Evolutionary conservation across 2,329 filamentous ascomycete genomes (phyloP).

Genomic region (Paracamarosporium sp.): DNA sequence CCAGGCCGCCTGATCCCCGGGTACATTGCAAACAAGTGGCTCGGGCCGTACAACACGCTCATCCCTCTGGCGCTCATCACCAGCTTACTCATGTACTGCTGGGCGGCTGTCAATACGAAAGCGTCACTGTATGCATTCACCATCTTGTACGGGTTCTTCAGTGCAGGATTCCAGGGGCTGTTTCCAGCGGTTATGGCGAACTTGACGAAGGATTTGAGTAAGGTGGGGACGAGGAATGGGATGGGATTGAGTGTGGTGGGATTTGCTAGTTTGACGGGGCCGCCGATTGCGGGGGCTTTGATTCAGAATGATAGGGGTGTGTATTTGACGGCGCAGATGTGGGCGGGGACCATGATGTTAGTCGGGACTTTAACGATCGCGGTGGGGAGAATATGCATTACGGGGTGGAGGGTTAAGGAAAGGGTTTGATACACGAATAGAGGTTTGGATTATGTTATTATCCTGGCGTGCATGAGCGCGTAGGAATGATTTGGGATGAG

Average conservation of each 20-base stretch:
- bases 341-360: slow-evolving; percentile 38
- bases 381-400: slow-evolving; percentile 35
- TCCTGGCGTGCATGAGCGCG: background rate
- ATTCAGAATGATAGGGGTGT: slow-evolving; percentile 49
- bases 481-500: too few relatives aligned
- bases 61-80: slow-evolving; percentile 58
- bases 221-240: slow-evolving; percentile 55
- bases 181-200: slow-evolving; percentile 53
- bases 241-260: slow-evolving; percentile 57
- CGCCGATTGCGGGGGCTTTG: slow-evolving; percentile 55
- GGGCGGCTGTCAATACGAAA: slow-evolving; percentile 58
- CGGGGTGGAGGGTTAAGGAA: slow-evolving; percentile 34
- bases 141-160: slow-evolving; percentile 53
- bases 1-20: slow-evolving; percentile 60
- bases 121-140: slow-evolving; percentile 53
- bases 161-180: slow-evolving; percentile 53
- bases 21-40: slow-evolving; percentile 59
- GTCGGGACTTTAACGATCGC: slow-evolving; percentile 38
- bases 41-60: slow-evolving; percentile 64
- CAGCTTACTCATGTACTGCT: slow-evolving; percentile 60
- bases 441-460: background rate
- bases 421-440: slow-evolving; percentile 22
- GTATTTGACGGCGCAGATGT: slow-evolving; percentile 56
- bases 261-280: slow-evolving; percentile 53
- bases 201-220: slow-evolving; percentile 55